Evolutionary conservation across 176 grass and related monocot species (phyloP), one percentile per base, ranked within the genome.

Genomic region (Metroxylon sagu): DNA sequence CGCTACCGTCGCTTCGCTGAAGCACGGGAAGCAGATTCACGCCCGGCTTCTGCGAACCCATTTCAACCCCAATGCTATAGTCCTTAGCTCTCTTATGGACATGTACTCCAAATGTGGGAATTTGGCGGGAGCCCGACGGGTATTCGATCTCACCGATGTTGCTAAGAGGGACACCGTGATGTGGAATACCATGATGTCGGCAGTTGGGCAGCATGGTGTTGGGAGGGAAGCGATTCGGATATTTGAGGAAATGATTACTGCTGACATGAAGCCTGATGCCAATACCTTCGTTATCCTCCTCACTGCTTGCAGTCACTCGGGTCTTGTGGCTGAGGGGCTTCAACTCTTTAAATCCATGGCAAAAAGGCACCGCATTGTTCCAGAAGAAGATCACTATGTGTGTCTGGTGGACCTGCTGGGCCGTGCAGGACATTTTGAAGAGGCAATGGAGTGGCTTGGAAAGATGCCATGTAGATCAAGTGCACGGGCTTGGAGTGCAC

Each of bases 21-120:
- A 71, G 61, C 78, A 61, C 60, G 82, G 85, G 16, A 76, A 77
- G 72, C 81, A 82, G 84, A 77, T 89, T 50, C 89, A 95, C 61
- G 21, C 67, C 15, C 60, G 58, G 29, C 15, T 89, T 57, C 39
- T 89, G 59, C 72, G 70, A 80, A 82, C 39, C 61, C 63, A 64
- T 21, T 56, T 85, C 69, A 80, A 68, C 56, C 68, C n/a, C 49
- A 80, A 56, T 69, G 35, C 27, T 2, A 70, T 69, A 49, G 71
- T 82, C 52, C 18, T 71, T 2, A 72, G 56, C 67, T 77, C 75
- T 64, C 79, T 89, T n/a, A 65, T 95, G 28, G 81, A 77, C 65
- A 95, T 95, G 85, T 95, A 95, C 28, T 85, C 85, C 59, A 85
- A 85, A 70, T 89, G 89, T 52, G 72, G 81, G 28, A 71, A 61